These are phyloP conservation scores for Pelargonium fulgidum DNA, from an alignment of 441 rosid genomes.

Conservation along the genomic window DNA sequence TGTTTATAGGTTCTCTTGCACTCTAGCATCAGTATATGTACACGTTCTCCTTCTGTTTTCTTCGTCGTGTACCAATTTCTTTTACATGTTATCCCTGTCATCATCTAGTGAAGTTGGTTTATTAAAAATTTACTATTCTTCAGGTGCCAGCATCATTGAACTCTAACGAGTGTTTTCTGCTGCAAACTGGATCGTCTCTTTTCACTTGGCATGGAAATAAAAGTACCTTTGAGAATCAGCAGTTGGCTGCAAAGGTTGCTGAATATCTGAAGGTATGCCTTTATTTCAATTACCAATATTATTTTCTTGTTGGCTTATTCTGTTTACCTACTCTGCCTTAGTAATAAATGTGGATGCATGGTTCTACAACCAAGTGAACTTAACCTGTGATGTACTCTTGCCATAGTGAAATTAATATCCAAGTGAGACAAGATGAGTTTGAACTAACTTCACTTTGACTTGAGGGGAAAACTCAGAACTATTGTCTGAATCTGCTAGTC, in stretches of 20 bases:
- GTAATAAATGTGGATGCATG: neutral
- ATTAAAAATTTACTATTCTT: constrained; percentile 18
- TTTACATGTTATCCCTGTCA: constrained; percentile 1
- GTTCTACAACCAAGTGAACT: constrained; percentile 10
- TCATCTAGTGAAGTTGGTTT: neutral
- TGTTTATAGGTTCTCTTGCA: neutral
- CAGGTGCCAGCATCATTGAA: constrained; percentile 87
- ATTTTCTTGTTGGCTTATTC: constrained; percentile 11
- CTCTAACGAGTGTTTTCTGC: constrained; percentile 79
- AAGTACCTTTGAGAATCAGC: constrained; percentile 87
- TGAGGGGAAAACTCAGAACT: neutral
- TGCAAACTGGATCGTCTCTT: constrained; percentile 92
- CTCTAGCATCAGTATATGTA: constrained; percentile 7
- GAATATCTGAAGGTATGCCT: constrained; percentile 73
- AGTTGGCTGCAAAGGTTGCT: constrained; percentile 69
- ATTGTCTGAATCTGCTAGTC: neutral
- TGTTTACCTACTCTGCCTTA: neutral
- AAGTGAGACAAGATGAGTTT: neutral
- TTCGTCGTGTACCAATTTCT: neutral
- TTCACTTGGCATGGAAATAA: constrained; percentile 95
- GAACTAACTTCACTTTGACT: neutral
- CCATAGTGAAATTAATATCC: neutral
- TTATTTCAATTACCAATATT: neutral
- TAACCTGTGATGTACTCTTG: neutral
- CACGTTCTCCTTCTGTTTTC: neutral